Evolutionary conservation across 1,284 basidiomycete species (phyloP), one percentile per base, ranked within the genome.

Genomic region (Trametes pubescens): DNA sequence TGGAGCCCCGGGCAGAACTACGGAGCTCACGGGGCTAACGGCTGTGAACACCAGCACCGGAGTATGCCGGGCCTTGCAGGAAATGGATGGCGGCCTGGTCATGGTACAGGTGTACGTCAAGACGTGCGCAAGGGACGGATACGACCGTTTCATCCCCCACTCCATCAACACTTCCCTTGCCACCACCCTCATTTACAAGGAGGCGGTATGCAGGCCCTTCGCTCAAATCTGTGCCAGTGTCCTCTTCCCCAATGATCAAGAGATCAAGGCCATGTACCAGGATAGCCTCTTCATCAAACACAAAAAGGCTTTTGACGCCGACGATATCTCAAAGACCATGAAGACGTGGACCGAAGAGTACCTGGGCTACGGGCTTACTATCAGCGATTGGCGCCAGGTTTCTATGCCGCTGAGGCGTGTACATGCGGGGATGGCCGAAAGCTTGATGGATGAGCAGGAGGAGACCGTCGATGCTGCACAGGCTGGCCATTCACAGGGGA

Each of bases 261-360:
- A 51, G 3, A 38, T 62, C n/a, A 57, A 62, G 55, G 5, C 38
- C 7, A 18, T 46, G 4, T 62, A 62, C n/a, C 61, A 62, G 34
- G 51, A 57, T 40, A 57, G 22, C 26, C 55, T 62, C 0, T 62
- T 62, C 44, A 49, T 57, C 61, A 62, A 62, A 49, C 52, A 47
- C 43, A 49, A 57, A 22, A 57, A 40, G 51, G 54, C 61, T 1
- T 62, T 62, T 24, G 26, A 51, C 10, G 55, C 55, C 2, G 55
- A 62, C 18, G 24, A 62, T 43, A 56, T 62, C 40, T 52, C 61
- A 4, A 2, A 46, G 13, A 32, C 32, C 34, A 57, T 62, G 61
- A 29, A 52, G 40, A 11, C 24, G 18, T 62, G 61, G 61, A 62
- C 61, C 3, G 24, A 34, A 3, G 1, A 37, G 16, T 37, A 57